phyloP scores from a whole-genome alignment of 176 grass and related monocot species.

The Urochloa ruziziensis region DNA sequence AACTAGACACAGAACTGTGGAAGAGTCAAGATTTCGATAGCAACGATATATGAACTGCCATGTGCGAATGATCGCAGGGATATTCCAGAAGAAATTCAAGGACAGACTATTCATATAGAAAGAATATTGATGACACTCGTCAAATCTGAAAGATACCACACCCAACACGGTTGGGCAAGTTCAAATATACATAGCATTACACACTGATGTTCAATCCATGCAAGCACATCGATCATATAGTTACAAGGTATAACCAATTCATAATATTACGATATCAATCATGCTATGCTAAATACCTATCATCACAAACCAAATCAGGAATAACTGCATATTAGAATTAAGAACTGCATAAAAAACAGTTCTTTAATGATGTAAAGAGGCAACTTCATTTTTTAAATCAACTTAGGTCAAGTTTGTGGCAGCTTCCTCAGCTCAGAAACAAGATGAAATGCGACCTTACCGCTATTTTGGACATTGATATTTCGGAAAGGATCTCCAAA shows the following conservation, averaged over 20 bases:
- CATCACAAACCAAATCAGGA: not conserved
- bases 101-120: not conserved
- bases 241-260: not conserved
- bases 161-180: not conserved
- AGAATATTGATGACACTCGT: not conserved
- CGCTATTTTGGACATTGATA: constrained; percentile 33
- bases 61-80: not conserved
- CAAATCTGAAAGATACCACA: not conserved
- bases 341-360: not conserved
- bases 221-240: not conserved
- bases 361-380: not conserved
- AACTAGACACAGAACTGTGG: not conserved
- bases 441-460: constrained; percentile 33
- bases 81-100: not conserved
- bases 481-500: constrained; percentile 17
- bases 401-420: not conserved
- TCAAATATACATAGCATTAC: not conserved
- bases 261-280: constrained; percentile 4
- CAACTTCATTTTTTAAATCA: not conserved
- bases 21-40: not conserved
- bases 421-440: not conserved
- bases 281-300: not conserved
- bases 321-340: not conserved
- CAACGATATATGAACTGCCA: not conserved
- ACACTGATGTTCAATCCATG: not conserved